A percentile compares a stretch with the other conserved stretches of the same genome.
Conservation (phyloP, 2,329 filamentous ascomycete genomes). For the Nothopassalora personata region DNA sequence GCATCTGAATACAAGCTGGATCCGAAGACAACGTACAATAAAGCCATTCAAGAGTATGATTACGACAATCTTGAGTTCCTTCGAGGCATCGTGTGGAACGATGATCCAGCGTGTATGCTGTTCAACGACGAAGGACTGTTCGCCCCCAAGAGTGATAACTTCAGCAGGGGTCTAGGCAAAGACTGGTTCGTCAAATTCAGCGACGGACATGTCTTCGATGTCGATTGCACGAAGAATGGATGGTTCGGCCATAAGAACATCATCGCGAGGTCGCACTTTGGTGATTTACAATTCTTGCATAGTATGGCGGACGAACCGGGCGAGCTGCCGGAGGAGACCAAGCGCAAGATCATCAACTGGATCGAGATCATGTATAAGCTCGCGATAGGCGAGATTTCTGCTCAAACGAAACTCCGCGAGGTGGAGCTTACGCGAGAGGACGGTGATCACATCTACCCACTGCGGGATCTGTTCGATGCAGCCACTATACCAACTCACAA, state of each 20-base stretch:
- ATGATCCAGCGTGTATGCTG: constrained; percentile 6
- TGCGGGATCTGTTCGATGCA: constrained; percentile 1
- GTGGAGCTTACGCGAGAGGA: not conserved
- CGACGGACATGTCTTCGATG: not conserved
- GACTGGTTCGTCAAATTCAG: constrained; percentile 7
- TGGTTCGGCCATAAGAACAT: constrained; percentile 7
- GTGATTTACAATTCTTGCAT: constrained; percentile 7
- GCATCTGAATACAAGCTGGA: constrained; percentile 4
- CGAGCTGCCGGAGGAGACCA: constrained; percentile 2
- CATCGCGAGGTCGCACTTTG: constrained; percentile 8
- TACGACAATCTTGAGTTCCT: constrained; percentile 5
- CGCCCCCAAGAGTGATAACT: not conserved
- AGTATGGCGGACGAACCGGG: constrained; percentile 4
- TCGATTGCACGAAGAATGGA: constrained; percentile 3
- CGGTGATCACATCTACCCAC: not conserved
- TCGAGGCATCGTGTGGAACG: constrained; percentile 7
- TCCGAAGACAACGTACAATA: constrained; percentile 2
- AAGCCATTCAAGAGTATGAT: constrained; percentile 1
- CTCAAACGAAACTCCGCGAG: not conserved
- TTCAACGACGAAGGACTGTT: constrained; percentile 1
- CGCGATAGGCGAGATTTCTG: constrained; percentile 1
- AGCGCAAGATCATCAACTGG: constrained; percentile 7
- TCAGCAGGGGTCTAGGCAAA: constrained; percentile 3
- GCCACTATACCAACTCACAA: not conserved
- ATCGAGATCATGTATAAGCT: constrained; percentile 7